Conservation (phyloP, 2,329 filamentous ascomycete species). For the Sporothrix brunneoviolacea region DNA sequence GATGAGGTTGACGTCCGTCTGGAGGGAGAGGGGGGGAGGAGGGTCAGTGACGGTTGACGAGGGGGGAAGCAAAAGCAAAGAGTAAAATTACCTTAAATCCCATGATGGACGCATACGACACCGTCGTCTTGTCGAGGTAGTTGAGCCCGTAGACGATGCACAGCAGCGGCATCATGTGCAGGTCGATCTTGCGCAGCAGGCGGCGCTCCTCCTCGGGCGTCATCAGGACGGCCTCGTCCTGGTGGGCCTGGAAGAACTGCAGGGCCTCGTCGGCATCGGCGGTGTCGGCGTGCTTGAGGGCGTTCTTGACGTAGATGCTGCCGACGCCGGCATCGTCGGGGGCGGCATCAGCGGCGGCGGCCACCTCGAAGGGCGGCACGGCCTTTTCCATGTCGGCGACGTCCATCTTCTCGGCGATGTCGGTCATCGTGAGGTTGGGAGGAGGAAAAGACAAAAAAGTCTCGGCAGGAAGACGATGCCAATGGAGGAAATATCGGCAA, state of each 20-base stretch:
- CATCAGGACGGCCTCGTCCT: constrained; percentile 30
- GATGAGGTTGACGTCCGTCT: constrained; percentile 35
- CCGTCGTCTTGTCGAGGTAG: constrained; percentile 41
- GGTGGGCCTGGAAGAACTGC: constrained; percentile 30
- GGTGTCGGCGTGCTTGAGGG: constrained; percentile 29
- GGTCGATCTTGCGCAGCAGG: constrained; percentile 40
- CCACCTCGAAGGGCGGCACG: background rate
- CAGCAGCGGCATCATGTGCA: constrained; percentile 43
- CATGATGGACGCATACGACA: constrained; percentile 47
- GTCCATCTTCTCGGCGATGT: background rate
- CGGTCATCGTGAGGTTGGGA: no score
- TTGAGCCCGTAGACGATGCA: constrained; percentile 53
- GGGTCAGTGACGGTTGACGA: no score
- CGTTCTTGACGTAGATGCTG: background rate
- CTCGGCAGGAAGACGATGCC: no score
- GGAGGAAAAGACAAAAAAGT: no score
- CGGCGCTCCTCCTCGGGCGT: constrained; percentile 34
- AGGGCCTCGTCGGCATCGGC: constrained; percentile 39
- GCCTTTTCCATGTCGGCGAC: background rate
- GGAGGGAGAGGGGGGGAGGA: no score
- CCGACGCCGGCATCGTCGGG: background rate
- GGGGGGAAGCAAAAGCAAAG: no score
- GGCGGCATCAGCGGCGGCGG: background rate
- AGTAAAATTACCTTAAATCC: constrained; percentile 42
- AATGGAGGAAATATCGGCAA: no score